Conservation (phyloP, 345 rosid species). For the Viola odorata region DNA sequence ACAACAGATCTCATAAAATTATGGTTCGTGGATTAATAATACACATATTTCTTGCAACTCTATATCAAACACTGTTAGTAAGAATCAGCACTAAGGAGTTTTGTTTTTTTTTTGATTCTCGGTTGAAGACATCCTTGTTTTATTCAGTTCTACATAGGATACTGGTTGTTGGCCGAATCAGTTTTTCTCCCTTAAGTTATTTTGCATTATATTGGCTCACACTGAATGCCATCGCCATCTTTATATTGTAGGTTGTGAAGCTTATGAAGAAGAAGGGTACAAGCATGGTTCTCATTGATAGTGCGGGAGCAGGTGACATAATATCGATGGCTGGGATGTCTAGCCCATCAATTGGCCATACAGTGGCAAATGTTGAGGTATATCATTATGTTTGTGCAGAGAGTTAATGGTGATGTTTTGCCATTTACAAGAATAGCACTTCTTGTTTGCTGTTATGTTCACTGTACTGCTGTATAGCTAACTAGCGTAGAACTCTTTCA, state of each 20-base stretch:
- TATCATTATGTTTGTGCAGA: not conserved
- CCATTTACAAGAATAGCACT: not conserved
- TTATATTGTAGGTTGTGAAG: constrained; percentile 63
- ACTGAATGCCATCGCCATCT: not conserved
- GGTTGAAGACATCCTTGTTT: too few species aligned
- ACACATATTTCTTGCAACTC: too few species aligned
- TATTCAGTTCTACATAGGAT: too few species aligned
- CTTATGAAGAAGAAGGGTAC: constrained; percentile 99
- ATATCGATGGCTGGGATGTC: constrained; percentile 88
- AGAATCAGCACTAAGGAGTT: too few species aligned
- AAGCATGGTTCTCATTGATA: constrained; percentile 61
- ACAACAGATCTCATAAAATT: not conserved
- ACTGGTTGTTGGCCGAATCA: too few species aligned
- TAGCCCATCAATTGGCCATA: constrained; percentile 85
- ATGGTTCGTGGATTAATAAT: too few species aligned
- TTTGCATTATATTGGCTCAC: too few species aligned
- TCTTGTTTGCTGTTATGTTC: not conserved
- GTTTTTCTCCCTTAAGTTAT: too few species aligned
- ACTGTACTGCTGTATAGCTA: not conserved
- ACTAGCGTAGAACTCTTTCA: constrained; percentile 1
- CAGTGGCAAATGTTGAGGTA: constrained; percentile 86
- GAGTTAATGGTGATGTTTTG: constrained; percentile 1
- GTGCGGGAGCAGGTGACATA: constrained; percentile 96
- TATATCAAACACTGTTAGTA: too few species aligned
- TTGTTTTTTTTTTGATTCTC: too few species aligned